Conservation (phyloP, 176 grass and related monocot genomes). For the Pontederia crassipes region DNA sequence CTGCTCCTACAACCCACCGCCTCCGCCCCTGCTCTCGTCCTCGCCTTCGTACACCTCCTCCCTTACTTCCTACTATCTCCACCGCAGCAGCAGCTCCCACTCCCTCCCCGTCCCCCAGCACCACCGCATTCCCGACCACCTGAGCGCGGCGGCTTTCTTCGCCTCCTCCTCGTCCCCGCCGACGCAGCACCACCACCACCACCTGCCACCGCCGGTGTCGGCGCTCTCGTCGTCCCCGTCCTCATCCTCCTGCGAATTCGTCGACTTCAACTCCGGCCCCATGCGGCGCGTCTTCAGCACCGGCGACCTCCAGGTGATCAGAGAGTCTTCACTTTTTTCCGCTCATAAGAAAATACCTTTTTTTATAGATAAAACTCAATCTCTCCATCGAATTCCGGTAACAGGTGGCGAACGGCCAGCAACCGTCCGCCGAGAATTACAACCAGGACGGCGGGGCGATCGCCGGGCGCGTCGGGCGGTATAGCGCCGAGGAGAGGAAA, state of each 20-base stretch:
- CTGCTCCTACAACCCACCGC: slow-evolving; percentile 4
- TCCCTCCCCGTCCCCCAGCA: slow-evolving; percentile 30
- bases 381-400: not conserved
- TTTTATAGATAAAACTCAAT: too few species aligned
- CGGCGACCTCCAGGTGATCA: slow-evolving; percentile 73
- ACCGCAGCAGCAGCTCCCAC: slow-evolving; percentile 52
- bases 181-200: too few species aligned
- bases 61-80: slow-evolving; percentile 25
- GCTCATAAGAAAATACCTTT: too few species aligned
- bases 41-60: slow-evolving; percentile 30
- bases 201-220: slow-evolving; percentile 19
- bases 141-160: slow-evolving; percentile 21
- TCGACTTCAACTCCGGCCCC: slow-evolving; percentile 42
- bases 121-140: slow-evolving; percentile 7
- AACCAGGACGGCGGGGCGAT: slow-evolving; percentile 30
- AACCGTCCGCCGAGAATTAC: slow-evolving; percentile 26
- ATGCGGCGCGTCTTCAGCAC: slow-evolving; percentile 75
- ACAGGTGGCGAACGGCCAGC: slow-evolving; percentile 54
- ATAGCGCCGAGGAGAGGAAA: slow-evolving; percentile 70
- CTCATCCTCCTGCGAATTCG: slow-evolving; percentile 49
- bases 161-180: slow-evolving; percentile 39
- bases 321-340: not conserved
- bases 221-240: slow-evolving; percentile 40
- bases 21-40: slow-evolving; percentile 12
- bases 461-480: slow-evolving; percentile 41